Evolutionary conservation across 1,284 basidiomycete genomes (phyloP), one percentile per base, ranked within the genome.

Genomic region (Marasmius sp.): DNA sequence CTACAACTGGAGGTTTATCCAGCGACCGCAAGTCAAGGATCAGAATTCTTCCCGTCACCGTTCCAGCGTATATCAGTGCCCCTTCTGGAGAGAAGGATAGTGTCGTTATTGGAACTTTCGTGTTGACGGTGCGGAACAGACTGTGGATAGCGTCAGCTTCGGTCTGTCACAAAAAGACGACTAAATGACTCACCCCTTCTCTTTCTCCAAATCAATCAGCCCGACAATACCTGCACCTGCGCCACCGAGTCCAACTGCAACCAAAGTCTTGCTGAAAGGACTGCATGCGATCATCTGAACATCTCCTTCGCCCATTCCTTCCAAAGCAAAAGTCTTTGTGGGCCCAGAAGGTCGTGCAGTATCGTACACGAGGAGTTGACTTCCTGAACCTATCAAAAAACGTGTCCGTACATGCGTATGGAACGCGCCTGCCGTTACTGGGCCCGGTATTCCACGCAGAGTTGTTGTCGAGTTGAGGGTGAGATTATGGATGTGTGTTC

Each of bases 151-250:
- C 50, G 59, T 60, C 57, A 61, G 61, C 34, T 41, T 41, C 63
- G 45, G 49, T 14, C 49, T 14, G 34, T 33, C 18, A 59, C 16
- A 5, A 2, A 12, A 56, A 16, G 58, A 64, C 37, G 33, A 56
- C 38, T 45, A 51, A 0, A 45, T 11, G 16, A 74, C 84, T 53
- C 65, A 90, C 88, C 82, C 81, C 67, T 85, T 87, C 64, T 91
- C 89, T 70, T 90, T 91, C 58, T 91, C 88, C 34, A 92, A 70
- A 68, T 92, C 89, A 52, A 91, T 73, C 9, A 91, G 76, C 4
- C 73, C 78, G 12, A 90, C 77, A 38, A 75, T 74, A 0, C 87
- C 87, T 33, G 22, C 33, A 12, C 27, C 34, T 6, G 11, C 51
- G 6, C 74, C 76, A n/a, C 79, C 75, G 51, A 81, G 85, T 0